Conservation (phyloP, 306 rosid species). For the Canavalia gladiata region DNA sequence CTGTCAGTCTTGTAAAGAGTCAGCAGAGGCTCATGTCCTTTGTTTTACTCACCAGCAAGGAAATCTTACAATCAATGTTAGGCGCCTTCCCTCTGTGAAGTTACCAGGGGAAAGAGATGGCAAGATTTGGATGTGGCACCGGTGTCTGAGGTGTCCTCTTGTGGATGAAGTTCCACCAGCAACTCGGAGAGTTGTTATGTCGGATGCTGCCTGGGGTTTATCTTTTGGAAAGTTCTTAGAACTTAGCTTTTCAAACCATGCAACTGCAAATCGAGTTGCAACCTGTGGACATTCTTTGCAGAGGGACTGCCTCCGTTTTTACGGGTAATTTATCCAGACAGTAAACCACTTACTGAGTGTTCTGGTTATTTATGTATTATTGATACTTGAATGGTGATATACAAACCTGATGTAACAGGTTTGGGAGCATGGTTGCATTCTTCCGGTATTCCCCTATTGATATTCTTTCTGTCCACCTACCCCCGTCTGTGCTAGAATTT, state of each 20-base stretch:
- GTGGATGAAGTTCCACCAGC: constrained; percentile 97
- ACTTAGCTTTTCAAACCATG: constrained; percentile 97
- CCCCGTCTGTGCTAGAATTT: constrained; percentile 85
- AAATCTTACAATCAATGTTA: constrained; percentile 92
- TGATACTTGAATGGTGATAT: constrained; percentile 45
- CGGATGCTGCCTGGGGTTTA: constrained; percentile 99
- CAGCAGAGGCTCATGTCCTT: constrained; percentile 76
- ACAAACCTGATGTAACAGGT: constrained; percentile 65
- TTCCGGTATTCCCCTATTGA: constrained; percentile 93
- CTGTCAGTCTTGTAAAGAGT: constrained; percentile 87
- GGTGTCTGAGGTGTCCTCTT: constrained; percentile 86
- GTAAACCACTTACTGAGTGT: constrained; percentile 17
- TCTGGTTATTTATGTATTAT: constrained; percentile 14
- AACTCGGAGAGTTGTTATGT: constrained; percentile 93
- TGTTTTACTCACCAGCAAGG: constrained; percentile 95
- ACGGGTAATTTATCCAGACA: constrained; percentile 69
- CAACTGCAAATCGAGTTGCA: constrained; percentile 98
- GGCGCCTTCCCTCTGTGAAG: constrained; percentile 78
- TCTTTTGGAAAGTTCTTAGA: constrained; percentile 99
- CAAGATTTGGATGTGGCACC: constrained; percentile 99
- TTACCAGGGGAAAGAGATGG: constrained; percentile 94
- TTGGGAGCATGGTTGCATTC: constrained; percentile 95
- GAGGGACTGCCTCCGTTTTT: constrained; percentile 96
- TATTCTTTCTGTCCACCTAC: constrained; percentile 86
- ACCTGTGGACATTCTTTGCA: constrained; percentile 98